Evolutionary conservation across 306 rosid genomes (phyloP).

Genomic region (Cyclanthera cordifolia): DNA sequence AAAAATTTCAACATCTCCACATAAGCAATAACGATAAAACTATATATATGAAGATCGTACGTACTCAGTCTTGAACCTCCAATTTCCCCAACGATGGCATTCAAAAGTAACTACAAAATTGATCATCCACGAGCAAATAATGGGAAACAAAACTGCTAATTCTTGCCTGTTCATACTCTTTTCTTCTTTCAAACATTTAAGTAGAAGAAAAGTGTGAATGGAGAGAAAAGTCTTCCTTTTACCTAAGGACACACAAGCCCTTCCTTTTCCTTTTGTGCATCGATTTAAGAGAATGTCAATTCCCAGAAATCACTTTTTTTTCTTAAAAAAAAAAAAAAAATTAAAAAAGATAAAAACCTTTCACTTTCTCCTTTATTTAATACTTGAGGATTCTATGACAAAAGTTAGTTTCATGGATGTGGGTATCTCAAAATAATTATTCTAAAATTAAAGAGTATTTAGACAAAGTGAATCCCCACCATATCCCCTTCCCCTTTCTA

Average conservation of each 20-base stretch:
- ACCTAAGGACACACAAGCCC: slow-evolving; percentile 12
- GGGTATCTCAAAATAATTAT: slow-evolving; percentile 39
- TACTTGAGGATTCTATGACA: slow-evolving; percentile 70
- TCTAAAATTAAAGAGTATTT: slow-evolving; percentile 38
- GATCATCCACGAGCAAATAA: too few relatives aligned
- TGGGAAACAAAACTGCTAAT: too few relatives aligned
- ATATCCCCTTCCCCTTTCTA: slow-evolving; percentile 45
- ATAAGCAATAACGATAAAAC: too few relatives aligned
- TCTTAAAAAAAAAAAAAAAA: too few relatives aligned
- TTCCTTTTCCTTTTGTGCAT: slow-evolving; percentile 29
- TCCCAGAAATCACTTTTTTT: slow-evolving; percentile 4
- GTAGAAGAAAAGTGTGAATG: slow-evolving; percentile 21
- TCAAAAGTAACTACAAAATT: too few relatives aligned
- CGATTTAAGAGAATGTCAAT: slow-evolving; percentile 49
- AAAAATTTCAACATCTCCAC: too few relatives aligned
- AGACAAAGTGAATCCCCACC: slow-evolving; percentile 77
- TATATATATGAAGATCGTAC: too few relatives aligned
- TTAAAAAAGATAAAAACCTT: not conserved
- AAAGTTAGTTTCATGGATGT: slow-evolving; percentile 51
- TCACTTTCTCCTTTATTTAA: not conserved
- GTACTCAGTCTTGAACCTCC: too few relatives aligned
- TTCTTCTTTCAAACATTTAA: slow-evolving; percentile 9
- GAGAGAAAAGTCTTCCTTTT: slow-evolving; percentile 5
- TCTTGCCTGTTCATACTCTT: not conserved
- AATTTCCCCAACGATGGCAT: too few relatives aligned